Percentiles rank a stretch among this genome's conserved stretches.
These are phyloP conservation scores for Amoebophrya sp. DNA, from an alignment of 169 alveolate species.

Conservation along the genomic window DNA sequence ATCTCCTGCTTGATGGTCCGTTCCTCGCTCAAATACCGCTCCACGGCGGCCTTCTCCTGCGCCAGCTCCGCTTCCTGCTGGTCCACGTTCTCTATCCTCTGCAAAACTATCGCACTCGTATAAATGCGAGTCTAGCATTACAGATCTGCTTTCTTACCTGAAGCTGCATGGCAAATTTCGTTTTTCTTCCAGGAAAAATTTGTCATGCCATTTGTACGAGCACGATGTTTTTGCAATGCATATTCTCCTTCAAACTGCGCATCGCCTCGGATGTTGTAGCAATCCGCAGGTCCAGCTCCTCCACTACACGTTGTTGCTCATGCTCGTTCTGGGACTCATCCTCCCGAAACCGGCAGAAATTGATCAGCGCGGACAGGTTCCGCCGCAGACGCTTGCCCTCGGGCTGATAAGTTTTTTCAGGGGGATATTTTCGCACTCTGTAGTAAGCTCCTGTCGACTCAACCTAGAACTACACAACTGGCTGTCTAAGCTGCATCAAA, in stretches of 20 bases:
- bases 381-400: background rate
- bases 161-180: no score
- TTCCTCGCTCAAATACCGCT: background rate
- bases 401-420: background rate
- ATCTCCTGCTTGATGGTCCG: background rate
- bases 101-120: no score
- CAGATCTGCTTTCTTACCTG: no score
- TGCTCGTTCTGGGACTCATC: constrained; percentile 14
- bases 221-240: no score
- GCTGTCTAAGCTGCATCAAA: no score
- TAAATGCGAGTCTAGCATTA: no score
- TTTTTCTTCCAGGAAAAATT: no score
- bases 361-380: background rate
- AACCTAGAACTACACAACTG: no score
- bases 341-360: background rate
- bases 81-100: no score
- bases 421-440: no score
- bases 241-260: background rate
- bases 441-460: no score
- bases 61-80: background rate
- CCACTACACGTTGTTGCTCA: background rate
- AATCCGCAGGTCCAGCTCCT: background rate
- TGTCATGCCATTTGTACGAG: no score
- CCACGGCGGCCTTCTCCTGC: background rate
- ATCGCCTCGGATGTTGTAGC: background rate